Percentiles rank a stretch among this genome's conserved stretches.
These are phyloP conservation scores for Entrophospora sp. DNA, from an alignment of 192 early-diverging fungal species.

Conservation along the genomic window DNA sequence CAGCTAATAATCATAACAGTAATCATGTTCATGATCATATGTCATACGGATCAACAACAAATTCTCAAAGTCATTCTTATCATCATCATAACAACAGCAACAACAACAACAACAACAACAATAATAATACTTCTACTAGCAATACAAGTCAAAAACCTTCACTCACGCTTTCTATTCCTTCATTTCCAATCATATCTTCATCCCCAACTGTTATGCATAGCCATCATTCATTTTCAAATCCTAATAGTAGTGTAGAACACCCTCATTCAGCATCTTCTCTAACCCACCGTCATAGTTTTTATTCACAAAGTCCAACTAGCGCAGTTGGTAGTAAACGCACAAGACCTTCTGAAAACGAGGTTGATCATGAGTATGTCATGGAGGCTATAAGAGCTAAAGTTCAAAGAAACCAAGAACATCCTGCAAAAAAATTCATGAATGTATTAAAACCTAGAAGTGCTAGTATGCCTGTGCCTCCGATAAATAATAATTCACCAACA, in stretches of 20 bases:
- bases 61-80: constrained; percentile 11
- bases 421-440: constrained; percentile 18
- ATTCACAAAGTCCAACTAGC: constrained; percentile 17
- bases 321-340: constrained; percentile 3
- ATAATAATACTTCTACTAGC: too few relatives aligned
- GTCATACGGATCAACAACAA: constrained; percentile 8
- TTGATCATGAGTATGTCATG: constrained; percentile 39
- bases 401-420: constrained; percentile 25
- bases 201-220: constrained; percentile 8
- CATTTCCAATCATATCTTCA: constrained; percentile 11
- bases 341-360: constrained; percentile 25
- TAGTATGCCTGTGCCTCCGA: not conserved
- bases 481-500: not conserved
- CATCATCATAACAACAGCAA: not conserved
- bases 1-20: too few relatives aligned
- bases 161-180: constrained; percentile 18
- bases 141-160: not conserved
- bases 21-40: constrained; percentile 2
- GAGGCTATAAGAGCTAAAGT: constrained; percentile 36
- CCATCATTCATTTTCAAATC: constrained; percentile 15
- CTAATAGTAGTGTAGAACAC: constrained; percentile 5
- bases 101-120: not conserved
- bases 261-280: constrained; percentile 4
- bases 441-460: constrained; percentile 18
- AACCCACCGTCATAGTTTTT: constrained; percentile 10